A percentile compares a stretch with the other conserved stretches of the same genome.
These are phyloP conservation scores for Botryosphaeria agaves DNA, from an alignment of 2,329 filamentous ascomycete species.

Conservation along the genomic window DNA sequence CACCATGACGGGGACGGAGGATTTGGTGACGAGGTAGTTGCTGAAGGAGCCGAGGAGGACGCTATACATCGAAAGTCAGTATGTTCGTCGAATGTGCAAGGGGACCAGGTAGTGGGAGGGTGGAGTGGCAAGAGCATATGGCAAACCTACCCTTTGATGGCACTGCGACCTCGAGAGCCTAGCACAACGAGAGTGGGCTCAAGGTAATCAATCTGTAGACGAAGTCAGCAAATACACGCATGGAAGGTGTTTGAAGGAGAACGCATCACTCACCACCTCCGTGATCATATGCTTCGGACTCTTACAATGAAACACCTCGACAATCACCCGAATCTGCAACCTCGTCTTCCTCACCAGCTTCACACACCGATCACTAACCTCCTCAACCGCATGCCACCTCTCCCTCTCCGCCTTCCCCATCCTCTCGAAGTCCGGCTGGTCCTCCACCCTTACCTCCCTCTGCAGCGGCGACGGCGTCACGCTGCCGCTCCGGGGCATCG, in stretches of 20 bases:
- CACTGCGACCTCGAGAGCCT: conserved; percentile 78
- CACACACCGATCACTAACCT: conserved; percentile 72
- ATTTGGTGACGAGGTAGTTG: conserved; percentile 94
- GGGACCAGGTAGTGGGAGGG: background rate
- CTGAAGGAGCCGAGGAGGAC: conserved; percentile 92
- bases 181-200: conserved; percentile 86
- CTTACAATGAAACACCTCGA: conserved; percentile 97
- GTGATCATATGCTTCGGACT: conserved; percentile 91
- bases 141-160: conserved; percentile 66
- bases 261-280: conserved; percentile 47
- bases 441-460: background rate
- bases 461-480: conserved; percentile 2
- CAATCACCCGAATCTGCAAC: conserved; percentile 79
- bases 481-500: background rate
- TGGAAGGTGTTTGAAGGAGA: conserved; percentile 2
- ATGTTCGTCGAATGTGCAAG: too few relatives aligned
- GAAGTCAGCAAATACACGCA: background rate
- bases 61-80: conserved; percentile 25
- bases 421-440: conserved; percentile 17
- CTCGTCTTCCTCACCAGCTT: conserved; percentile 77
- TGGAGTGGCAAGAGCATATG: background rate
- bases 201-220: conserved; percentile 58
- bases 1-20: conserved; percentile 94
- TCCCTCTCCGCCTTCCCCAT: conserved; percentile 51
- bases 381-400: conserved; percentile 60